Evolutionary conservation across 1,139 yeast genomes (phyloP), one percentile per base, ranked within the genome.

Genomic region (Chernovozyma sophiae-reginae): DNA sequence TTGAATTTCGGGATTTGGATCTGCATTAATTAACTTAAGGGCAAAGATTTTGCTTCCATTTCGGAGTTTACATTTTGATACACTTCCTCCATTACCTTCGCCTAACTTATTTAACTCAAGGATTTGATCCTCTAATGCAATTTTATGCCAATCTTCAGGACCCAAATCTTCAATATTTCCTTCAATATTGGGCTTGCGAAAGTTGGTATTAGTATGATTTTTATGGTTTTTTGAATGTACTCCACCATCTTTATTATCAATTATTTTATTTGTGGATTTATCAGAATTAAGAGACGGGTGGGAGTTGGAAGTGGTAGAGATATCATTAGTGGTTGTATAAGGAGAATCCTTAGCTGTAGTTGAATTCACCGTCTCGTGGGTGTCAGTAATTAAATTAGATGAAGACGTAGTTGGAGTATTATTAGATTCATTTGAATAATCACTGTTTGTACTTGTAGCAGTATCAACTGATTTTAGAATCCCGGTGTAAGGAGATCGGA

Each of bases 71-170:
- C 97, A 92, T 53, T 86, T 79, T 18, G 83, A 74, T 10, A 92
- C 98, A 15, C 87, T 74, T 1, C 98, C 98, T 10, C 97, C 96
- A 31, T 86, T 84, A 13, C 98, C 98, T 63, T 92, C 97, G 14
- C 98, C 98, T 14, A 92, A 60, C 30, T 78, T 71, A 24, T 80
- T 79, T 30, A 89, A 49, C 37, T 81, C 84, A 5, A 72, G 64
- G 33, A 86, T 83, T 28, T 73, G 72, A 31, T 74, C 76, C 25
- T 68, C 62, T 41, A 77, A 69, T 22, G 86, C 84, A 3, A 82
- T 67, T 11, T 59, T 51, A 45, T 77, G 75, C 97, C 97, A 90
- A 41, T 83, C 90, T 18, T 77, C 81, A 32, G 86, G 90, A 23
- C 81, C 81, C 38, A 90, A 59, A 27, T 77, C 76, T 33, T 77